Evolutionary conservation across 1,284 basidiomycete genomes (phyloP).

Genomic region (Cystobasidiaceae sp.): DNA sequence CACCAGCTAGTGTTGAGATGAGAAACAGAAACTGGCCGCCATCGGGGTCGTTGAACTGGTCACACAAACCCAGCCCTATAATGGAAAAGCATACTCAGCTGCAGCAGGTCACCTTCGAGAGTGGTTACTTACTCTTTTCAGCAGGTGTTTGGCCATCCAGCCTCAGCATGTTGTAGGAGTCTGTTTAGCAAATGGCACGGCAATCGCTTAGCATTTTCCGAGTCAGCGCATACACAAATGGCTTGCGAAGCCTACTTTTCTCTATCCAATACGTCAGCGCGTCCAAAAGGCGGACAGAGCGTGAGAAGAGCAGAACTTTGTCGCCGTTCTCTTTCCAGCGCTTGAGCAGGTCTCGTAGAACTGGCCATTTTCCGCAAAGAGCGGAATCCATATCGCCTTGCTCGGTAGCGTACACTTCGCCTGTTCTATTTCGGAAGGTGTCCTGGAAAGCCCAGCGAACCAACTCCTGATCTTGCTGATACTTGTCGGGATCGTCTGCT

Average conservation of each 20-base stretch:
- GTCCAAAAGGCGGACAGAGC: conserved; percentile 71
- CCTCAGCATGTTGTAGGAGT: conserved; percentile 62
- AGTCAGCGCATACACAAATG: background rate
- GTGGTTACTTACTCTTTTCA: conserved; percentile 41
- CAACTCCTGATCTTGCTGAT: conserved; percentile 41
- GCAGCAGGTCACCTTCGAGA: background rate
- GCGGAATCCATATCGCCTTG: conserved; percentile 42
- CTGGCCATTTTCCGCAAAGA: conserved; percentile 83
- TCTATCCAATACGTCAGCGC: conserved; percentile 69
- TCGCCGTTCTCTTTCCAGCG: conserved; percentile 49
- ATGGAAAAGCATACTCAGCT: background rate
- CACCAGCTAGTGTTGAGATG: conserved; percentile 68
- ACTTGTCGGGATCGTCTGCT: conserved; percentile 43
- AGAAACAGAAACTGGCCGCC: conserved; percentile 62
- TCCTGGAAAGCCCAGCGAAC: conserved; percentile 44
- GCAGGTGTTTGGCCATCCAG: conserved; percentile 61
- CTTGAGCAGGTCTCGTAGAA: conserved; percentile 60
- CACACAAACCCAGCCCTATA: conserved; percentile 74
- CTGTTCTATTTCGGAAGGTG: conserved; percentile 37
- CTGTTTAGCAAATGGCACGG: background rate
- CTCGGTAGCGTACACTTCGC: conserved; percentile 29
- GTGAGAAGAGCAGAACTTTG: conserved; percentile 73
- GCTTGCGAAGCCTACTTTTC: conserved; percentile 41
- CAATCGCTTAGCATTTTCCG: too few species aligned
- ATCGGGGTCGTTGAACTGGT: conserved; percentile 66